A percentile compares a stretch with the other conserved stretches of the same genome.
phyloP scores from a whole-genome alignment of 2,329 filamentous ascomycete genomes.

The Chaetomiaceae sp. region DNA sequence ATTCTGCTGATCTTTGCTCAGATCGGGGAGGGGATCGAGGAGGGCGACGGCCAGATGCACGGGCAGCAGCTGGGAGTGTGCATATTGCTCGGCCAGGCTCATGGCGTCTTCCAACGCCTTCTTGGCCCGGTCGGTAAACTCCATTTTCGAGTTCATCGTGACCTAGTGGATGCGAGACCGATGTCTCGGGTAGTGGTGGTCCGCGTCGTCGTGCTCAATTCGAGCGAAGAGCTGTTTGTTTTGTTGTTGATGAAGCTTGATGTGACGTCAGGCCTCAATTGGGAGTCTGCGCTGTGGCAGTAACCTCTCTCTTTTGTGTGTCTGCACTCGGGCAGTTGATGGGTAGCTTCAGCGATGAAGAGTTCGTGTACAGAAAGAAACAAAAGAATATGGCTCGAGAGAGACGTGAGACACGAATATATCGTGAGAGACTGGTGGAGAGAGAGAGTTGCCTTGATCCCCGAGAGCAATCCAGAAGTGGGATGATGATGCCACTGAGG shows the following conservation, averaged over 20 bases:
- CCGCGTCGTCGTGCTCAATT: slow-evolving; percentile 12
- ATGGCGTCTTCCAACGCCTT: slow-evolving; percentile 88
- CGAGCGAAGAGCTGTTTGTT: not conserved
- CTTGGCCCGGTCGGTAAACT: slow-evolving; percentile 90
- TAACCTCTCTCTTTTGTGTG: no score
- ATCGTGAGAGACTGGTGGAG: not conserved
- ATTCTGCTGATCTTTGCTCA: slow-evolving; percentile 80
- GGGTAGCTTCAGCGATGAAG: not conserved
- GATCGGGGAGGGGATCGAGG: slow-evolving; percentile 69
- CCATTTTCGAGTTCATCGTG: slow-evolving; percentile 66
- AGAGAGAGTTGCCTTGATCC: not conserved
- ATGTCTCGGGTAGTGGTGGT: slow-evolving; percentile 17
- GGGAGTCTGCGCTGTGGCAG: not conserved
- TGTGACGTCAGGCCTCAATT: slow-evolving; percentile 26
- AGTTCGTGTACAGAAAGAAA: slow-evolving; percentile 6
- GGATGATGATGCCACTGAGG: not conserved
- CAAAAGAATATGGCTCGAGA: not conserved
- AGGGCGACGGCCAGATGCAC: slow-evolving; percentile 83
- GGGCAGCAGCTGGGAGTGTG: slow-evolving; percentile 84
- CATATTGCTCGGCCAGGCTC: slow-evolving; percentile 80
- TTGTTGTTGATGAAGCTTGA: slow-evolving; percentile 6
- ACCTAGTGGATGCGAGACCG: slow-evolving; percentile 16
- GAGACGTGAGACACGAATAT: slow-evolving; percentile 1
- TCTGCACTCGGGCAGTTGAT: not conserved
- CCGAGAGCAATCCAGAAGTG: slow-evolving; percentile 9